phyloP scores from a whole-genome alignment of 2,329 filamentous ascomycete species.

The Arthrinium puccinioides region DNA sequence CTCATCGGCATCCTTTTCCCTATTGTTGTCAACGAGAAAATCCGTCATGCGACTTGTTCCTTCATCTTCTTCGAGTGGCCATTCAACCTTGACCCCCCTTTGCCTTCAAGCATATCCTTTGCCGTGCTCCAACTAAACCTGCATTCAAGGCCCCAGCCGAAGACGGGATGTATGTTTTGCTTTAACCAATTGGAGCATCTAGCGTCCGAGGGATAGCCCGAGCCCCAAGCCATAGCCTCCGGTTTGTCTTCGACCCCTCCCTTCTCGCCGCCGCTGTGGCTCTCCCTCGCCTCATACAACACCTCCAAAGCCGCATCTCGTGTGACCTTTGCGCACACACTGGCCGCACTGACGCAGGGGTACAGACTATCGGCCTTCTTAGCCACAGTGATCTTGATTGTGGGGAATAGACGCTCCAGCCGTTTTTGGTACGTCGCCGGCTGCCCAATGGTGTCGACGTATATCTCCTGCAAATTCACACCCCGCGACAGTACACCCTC shows the following conservation, averaged over 20 bases:
- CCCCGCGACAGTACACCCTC: constrained; percentile 66
- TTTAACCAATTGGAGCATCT: constrained; percentile 77
- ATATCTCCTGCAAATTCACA: constrained; percentile 82
- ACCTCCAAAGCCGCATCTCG: constrained; percentile 83
- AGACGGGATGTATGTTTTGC: constrained; percentile 82
- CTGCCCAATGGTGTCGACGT: constrained; percentile 88
- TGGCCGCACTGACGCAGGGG: constrained; percentile 87
- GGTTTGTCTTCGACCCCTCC: constrained; percentile 18
- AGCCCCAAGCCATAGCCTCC: constrained; percentile 65
- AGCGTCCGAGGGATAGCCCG: constrained; percentile 85
- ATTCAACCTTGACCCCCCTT: constrained; percentile 70
- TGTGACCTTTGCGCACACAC: constrained; percentile 93
- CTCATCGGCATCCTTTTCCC: constrained; percentile 51
- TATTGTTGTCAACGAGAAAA: constrained; percentile 51
- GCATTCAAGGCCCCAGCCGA: constrained; percentile 91
- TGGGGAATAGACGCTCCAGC: constrained; percentile 78
- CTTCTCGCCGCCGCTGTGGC: constrained; percentile 16
- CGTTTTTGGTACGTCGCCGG: constrained; percentile 78
- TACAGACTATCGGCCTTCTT: constrained; percentile 93
- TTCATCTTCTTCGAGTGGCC: constrained; percentile 67
- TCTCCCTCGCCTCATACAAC: constrained; percentile 52
- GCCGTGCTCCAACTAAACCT: constrained; percentile 94
- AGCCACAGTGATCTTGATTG: constrained; percentile 64
- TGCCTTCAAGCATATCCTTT: constrained; percentile 85
- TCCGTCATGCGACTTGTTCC: constrained; percentile 66